These are phyloP conservation scores for Hyaloscypha hepaticicola DNA, from an alignment of 495 filamentous ascomycete genomes.

Conservation along the genomic window DNA sequence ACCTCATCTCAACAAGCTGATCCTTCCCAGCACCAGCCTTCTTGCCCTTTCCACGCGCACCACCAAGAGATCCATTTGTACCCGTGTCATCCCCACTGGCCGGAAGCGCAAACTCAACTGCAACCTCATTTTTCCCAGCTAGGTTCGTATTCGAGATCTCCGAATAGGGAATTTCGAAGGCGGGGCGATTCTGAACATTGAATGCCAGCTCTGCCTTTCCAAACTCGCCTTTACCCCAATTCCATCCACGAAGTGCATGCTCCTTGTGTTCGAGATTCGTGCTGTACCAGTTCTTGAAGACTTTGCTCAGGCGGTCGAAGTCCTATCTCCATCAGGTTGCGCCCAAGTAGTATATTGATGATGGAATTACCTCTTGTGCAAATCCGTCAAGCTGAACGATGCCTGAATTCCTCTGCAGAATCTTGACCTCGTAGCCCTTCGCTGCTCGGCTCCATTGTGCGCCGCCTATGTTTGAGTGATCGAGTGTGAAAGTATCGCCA, in stretches of 20 bases:
- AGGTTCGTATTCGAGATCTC: conserved; percentile 98
- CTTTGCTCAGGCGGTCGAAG: conserved; percentile 81
- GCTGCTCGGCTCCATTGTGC: conserved; percentile 96
- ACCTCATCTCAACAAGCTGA: conserved; percentile 96
- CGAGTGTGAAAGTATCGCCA: conserved; percentile 89
- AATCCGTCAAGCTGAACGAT: conserved; percentile 96
- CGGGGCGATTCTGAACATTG: conserved; percentile 94
- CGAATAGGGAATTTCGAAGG: conserved; percentile 96
- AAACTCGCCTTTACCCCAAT: conserved; percentile 99
- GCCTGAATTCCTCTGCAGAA: conserved; percentile 75
- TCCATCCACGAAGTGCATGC: conserved; percentile 96
- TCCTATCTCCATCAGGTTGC: conserved; percentile 54
- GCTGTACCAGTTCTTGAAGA: conserved; percentile 96
- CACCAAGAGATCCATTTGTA: conserved; percentile 72
- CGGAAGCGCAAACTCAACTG: conserved; percentile 85
- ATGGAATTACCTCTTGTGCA: conserved; percentile 68
- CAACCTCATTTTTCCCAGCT: conserved; percentile 96
- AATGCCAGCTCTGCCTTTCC: conserved; percentile 92
- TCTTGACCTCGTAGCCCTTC: conserved; percentile 89
- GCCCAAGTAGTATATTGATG: neutral
- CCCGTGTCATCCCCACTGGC: conserved; percentile 63
- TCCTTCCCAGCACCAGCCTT: conserved; percentile 87
- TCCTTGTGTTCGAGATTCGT: conserved; percentile 88
- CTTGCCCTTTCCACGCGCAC: conserved; percentile 75
- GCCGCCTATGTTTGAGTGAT: conserved; percentile 72